Conservation (phyloP, 2,329 filamentous ascomycete genomes). For the Lecanicillium sp. region DNA sequence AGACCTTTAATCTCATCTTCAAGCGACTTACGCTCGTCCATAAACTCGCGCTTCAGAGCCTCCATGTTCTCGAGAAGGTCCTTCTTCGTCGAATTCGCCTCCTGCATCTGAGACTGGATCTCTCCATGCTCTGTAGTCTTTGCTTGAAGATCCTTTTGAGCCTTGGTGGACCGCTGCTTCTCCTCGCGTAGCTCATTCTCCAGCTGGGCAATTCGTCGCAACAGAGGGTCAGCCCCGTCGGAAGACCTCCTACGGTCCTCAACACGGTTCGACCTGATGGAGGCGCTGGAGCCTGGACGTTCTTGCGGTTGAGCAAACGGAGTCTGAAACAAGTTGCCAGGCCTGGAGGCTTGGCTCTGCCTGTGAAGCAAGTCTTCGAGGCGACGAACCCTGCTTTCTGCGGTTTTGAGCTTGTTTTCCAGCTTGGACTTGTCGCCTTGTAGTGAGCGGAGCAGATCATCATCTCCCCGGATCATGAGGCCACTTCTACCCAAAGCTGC, state of each 20-base stretch:
- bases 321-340: slow-evolving; percentile 47
- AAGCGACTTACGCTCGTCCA: slow-evolving; percentile 73
- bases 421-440: slow-evolving; percentile 74
- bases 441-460: slow-evolving; percentile 69
- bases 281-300: slow-evolving; percentile 41
- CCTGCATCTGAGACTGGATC: slow-evolving; percentile 65
- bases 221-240: slow-evolving; percentile 37
- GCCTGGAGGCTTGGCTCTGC: slow-evolving; percentile 55
- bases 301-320: slow-evolving; percentile 38
- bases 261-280: slow-evolving; percentile 34
- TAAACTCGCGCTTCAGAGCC: slow-evolving; percentile 80
- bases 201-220: slow-evolving; percentile 50
- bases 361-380: slow-evolving; percentile 89
- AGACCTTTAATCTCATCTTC: slow-evolving; percentile 72
- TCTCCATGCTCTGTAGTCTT: slow-evolving; percentile 50
- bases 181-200: slow-evolving; percentile 74
- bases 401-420: slow-evolving; percentile 69
- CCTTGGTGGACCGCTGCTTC: slow-evolving; percentile 54
- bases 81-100: slow-evolving; percentile 85
- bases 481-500: slow-evolving; percentile 81
- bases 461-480: slow-evolving; percentile 76
- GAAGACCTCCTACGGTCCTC: slow-evolving; percentile 40
- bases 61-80: slow-evolving; percentile 95
- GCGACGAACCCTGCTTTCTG: slow-evolving; percentile 81
- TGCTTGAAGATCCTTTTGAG: slow-evolving; percentile 63